Base-by-base conservation (phyloP, 139 green algal genomes). In the Micractinium sp. region DNA sequence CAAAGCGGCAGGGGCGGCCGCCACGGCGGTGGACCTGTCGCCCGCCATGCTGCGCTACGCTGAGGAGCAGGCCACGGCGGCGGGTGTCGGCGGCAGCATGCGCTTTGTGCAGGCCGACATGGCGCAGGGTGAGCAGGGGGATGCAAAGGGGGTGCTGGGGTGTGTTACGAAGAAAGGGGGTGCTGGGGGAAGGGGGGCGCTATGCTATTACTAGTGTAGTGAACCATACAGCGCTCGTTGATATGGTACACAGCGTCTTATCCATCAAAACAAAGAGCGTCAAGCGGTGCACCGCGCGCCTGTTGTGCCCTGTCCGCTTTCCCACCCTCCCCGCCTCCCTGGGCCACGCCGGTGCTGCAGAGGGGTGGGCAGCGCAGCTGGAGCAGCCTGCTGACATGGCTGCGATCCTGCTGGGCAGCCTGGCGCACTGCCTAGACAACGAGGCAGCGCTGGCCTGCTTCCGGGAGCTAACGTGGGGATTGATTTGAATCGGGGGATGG, bases 401-500 rank as follows among this genome's bases (percentile, higher is more conserved):
- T 0, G 73, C 71, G 20, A 84, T 92, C n/a, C 85, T 92, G 86
- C 86, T 92, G 74, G 90, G 90, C 67, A 92, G 81, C 39, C 41
- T 92, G 47, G 78, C 82, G 18, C 90, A 92, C 27, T 92, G 90
- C 38, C 60, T 92, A 19, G 85, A 85, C 90, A 92, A 91, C n/a
- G 80, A 22, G 2, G 53, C 90, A 18, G 90, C 90, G 23, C 81
- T 92, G 41, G 53, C 73, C n/a, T 90, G 84, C 74, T 89, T 92
- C 66, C 3, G 77, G 22, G 85, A 92, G 69, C 84, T 92, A 3
- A 71, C 38, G 67, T 88, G 83, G 67, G 47, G 47, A 56, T 56
- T 56, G 47, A 9, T 56, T 5, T 5, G 47, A 9, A 56, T 56
- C n/a, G n/a, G 47, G 47, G 47, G 47, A 56, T 56, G 47, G 47